phyloP scores from a whole-genome alignment of 108 stramenopile genomes.

The Cyclostephanos tholiformis region DNA sequence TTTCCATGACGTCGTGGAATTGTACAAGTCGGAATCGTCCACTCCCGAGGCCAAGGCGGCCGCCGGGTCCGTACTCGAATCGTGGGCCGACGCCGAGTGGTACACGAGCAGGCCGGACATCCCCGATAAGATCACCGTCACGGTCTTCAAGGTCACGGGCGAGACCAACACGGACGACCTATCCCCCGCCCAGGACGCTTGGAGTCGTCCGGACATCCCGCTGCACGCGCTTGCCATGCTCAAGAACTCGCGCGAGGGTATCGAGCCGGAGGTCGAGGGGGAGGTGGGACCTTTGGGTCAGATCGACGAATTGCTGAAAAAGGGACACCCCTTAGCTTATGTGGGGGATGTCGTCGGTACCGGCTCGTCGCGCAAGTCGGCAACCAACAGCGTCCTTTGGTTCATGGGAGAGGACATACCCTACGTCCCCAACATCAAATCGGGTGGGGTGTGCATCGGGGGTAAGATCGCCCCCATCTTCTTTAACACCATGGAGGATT shows the following conservation, averaged over 20 bases:
- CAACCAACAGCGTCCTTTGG: slow-evolving; percentile 95
- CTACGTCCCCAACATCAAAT: slow-evolving; percentile 89
- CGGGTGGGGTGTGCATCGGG: slow-evolving; percentile 92
- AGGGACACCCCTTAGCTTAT: slow-evolving; percentile 91
- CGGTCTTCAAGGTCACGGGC: slow-evolving; percentile 97
- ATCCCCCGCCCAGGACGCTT: slow-evolving; percentile 94
- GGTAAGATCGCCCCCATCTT: slow-evolving; percentile 97
- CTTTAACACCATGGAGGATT: slow-evolving; percentile 98
- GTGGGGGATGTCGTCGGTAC: slow-evolving; percentile 98
- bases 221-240: slow-evolving; percentile 96
- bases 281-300: slow-evolving; percentile 83
- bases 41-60: slow-evolving; percentile 57
- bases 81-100: slow-evolving; percentile 95
- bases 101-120: slow-evolving; percentile 79
- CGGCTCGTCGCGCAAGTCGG: slow-evolving; percentile 90
- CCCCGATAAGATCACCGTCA: slow-evolving; percentile 88
- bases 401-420: slow-evolving; percentile 95
- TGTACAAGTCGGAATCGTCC: slow-evolving; percentile 52
- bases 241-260: slow-evolving; percentile 94
- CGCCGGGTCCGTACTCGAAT: slow-evolving; percentile 81
- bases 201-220: slow-evolving; percentile 94
- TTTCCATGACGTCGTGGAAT: slow-evolving; percentile 89
- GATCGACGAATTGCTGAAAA: slow-evolving; percentile 78
- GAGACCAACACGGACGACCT: slow-evolving; percentile 98
- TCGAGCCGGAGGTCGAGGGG: slow-evolving; percentile 79